Base-by-base conservation (phyloP, 768 basidiomycete genomes). In the Infundibulicybe gibba region DNA sequence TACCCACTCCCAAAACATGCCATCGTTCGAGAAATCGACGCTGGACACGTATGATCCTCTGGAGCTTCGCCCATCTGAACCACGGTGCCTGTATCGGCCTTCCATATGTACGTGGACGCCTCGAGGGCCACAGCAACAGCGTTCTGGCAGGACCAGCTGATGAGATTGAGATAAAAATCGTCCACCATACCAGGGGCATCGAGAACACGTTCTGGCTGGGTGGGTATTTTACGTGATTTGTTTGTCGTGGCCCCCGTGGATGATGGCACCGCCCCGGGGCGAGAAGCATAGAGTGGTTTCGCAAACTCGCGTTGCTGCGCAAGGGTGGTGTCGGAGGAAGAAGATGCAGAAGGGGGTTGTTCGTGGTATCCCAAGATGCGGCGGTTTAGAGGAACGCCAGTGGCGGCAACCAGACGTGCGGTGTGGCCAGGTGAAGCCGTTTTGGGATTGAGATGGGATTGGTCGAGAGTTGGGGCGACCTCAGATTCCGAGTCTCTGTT, bases 91-190 rank as follows among this genome's bases (percentile, higher is more conserved):
- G 87, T 84, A 57, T 94, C 90, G 1, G 94, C 95, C 53, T 81
- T 86, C 95, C 95, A 99, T 47, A 97, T 81, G 67, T 95, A 99
- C 1, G 89, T 93, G 41, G 77, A 77, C 37, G 87, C 83, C 39
- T 84, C 89, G 10, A 99, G 79, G 0, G 89, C 95, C 46, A 99
- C 94, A 2, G 89, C 94, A 9, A 99, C 82, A 20, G 84, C 69
- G 63, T 98, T 97, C 54, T 80, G 79, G 35, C 76, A 77, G 32
- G 87, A 88, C 97, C 97, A 99, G 14, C 85, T 79, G 43, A 97
- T 64, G 44, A 99, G 74, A 63, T 98, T 99, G 59, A 99, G 81
- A 61, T 99, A 99, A 64, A 95, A 99, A 64, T 99, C 97, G 54
- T 98, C 93, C 9, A 84, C 76, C 76, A 90, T 85, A 5, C 91